Base-by-base conservation (phyloP, 306 rosid genomes). In the Acacia crassicarpa region DNA sequence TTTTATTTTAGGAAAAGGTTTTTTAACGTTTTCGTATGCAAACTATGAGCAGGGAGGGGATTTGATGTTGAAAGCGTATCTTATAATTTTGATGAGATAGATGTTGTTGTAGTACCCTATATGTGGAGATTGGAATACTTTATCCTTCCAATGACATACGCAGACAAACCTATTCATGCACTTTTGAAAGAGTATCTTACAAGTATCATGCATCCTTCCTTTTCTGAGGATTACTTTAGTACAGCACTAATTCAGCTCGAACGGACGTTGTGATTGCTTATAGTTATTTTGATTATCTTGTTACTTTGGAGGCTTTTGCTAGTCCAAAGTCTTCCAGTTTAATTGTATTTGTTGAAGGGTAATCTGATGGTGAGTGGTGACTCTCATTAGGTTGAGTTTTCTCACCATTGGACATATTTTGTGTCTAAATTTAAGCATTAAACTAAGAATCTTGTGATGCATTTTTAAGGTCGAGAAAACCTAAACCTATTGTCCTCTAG, bases 231-330 rank as follows among this genome's bases (percentile, higher is more conserved):
- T 76, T 69, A 49, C 49, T 61, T 72, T 41, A 77, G 20, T 54
- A 46, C 13, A 58, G 16, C 14, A 46, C 67, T 32, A 62, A 71
- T 43, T 63, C 32, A 27, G 35, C 63, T 32, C 27, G 16, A 30
- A 75, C 30, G 67, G 85, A 38, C 53, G 17, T n/a, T n/a, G n/a
- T 73, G 61, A 81, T 77, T 51, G 78, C 16, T 76, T 25, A 27
- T 63, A 14, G 41, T 63, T 35, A 63, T 63, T 32, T 63, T 25
- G 17, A 63, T 30, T 63, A 32, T 63, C 8, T 63, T 1, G 41
- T 63, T 63, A 14, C 35, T 30, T 76, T 40, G 46, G 23, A 77
- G 59, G 48, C 72, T 67, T 65, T 67, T 65, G 33, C 53, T 30
- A 30, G 32, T 72, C 62, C 45, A 16, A 17, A 58, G 67, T 17